Evolutionary conservation across 23 red algal species (phyloP).

Genomic region (Agarophyton chilense): DNA sequence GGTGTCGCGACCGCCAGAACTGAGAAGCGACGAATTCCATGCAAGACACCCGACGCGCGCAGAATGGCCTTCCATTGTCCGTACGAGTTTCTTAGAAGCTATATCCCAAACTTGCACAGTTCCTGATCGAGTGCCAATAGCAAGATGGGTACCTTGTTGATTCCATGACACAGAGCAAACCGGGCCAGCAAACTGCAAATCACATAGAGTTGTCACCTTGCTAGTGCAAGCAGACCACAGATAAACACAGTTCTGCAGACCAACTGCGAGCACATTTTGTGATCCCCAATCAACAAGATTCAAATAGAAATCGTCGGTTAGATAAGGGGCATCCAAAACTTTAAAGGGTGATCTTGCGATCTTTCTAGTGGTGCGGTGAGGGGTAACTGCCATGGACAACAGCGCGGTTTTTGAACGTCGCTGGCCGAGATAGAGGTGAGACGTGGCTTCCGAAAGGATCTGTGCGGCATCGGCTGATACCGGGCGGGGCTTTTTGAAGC

Average conservation of each 20-base stretch:
- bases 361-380: conserved; percentile 41
- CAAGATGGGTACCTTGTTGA: conserved; percentile 69
- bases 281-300: conserved; percentile 95
- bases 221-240: conserved; percentile 87
- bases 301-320: conserved; percentile 96
- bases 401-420: conserved; percentile 5
- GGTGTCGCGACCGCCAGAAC: conserved; percentile 84
- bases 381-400: conserved; percentile 10
- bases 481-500: neutral
- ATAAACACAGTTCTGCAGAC: conserved; percentile 86
- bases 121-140: conserved; percentile 81
- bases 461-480: neutral
- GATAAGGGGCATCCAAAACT: conserved; percentile 81
- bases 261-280: conserved; percentile 87
- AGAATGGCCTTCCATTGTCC: conserved; percentile 78
- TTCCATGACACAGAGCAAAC: conserved; percentile 89
- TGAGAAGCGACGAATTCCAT: conserved; percentile 70
- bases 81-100: conserved; percentile 29
- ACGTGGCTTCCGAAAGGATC: neutral
- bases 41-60: conserved; percentile 79
- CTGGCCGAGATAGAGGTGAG: conserved; percentile 21
- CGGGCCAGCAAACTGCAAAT: conserved; percentile 59
- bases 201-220: conserved; percentile 89
- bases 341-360: conserved; percentile 85
- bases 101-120: conserved; percentile 86